These are phyloP conservation scores for Trametes cingulata DNA, from an alignment of 768 basidiomycete species.

Conservation along the genomic window DNA sequence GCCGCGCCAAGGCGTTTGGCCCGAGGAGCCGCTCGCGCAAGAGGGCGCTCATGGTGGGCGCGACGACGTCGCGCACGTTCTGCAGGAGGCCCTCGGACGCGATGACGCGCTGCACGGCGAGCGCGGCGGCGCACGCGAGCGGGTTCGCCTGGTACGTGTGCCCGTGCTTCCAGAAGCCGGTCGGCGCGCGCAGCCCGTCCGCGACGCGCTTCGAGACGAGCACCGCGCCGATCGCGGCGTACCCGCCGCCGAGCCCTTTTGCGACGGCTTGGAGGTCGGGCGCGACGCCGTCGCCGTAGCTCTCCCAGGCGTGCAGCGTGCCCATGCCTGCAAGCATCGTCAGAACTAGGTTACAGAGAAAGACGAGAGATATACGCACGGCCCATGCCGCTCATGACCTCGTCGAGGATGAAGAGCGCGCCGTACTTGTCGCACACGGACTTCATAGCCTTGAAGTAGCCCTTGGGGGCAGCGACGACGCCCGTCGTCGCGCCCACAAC, in stretches of 20 bases:
- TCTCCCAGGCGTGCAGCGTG: slow-evolving; percentile 84
- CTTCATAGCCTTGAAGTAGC: slow-evolving; percentile 85
- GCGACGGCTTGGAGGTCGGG: slow-evolving; percentile 90
- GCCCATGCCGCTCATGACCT: slow-evolving; percentile 93
- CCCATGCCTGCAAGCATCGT: slow-evolving; percentile 64
- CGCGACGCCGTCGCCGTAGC: slow-evolving; percentile 70
- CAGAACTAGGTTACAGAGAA: not conserved
- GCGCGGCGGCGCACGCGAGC: slow-evolving; percentile 71
- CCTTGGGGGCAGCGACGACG: slow-evolving; percentile 72
- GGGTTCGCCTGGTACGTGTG: slow-evolving; percentile 85
- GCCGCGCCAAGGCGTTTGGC: slow-evolving; percentile 58
- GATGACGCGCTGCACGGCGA: slow-evolving; percentile 81
- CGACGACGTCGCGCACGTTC: slow-evolving; percentile 55
- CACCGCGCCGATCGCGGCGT: slow-evolving; percentile 76
- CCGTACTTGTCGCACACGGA: slow-evolving; percentile 73
- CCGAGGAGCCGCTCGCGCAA: slow-evolving; percentile 55
- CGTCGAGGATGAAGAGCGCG: slow-evolving; percentile 83
- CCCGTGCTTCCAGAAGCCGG: slow-evolving; percentile 80
- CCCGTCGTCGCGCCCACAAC: slow-evolving; percentile 88
- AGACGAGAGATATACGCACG: slow-evolving; percentile 46
- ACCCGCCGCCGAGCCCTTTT: slow-evolving; percentile 91
- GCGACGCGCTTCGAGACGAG: slow-evolving; percentile 74
- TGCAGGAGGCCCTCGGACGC: slow-evolving; percentile 67
- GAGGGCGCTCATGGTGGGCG: slow-evolving; percentile 55
- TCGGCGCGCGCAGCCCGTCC: slow-evolving; percentile 63